A percentile compares a stretch with the other conserved stretches of the same genome.
These are phyloP conservation scores for Phialocephala sp. DNA, from an alignment of 2,329 filamentous ascomycete genomes.

Conservation along the genomic window DNA sequence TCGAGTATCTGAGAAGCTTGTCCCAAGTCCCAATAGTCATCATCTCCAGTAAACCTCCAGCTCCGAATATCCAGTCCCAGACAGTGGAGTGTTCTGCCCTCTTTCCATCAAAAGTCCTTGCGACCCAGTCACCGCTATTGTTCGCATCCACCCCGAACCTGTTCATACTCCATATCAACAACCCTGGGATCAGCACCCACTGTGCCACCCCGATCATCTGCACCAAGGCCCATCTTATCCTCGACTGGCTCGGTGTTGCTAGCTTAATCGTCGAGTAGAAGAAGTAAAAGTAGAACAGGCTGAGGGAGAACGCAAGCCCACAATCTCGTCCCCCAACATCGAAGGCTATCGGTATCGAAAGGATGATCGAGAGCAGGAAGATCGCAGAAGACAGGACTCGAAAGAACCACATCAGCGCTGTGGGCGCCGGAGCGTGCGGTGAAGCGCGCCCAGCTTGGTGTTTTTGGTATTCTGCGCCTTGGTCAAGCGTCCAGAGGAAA, in stretches of 20 bases:
- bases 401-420: constrained; percentile 80
- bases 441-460: constrained; percentile 46
- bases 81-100: constrained; percentile 69
- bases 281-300: constrained; percentile 89
- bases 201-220: constrained; percentile 76
- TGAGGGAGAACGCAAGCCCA: constrained; percentile 90
- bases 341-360: constrained; percentile 96
- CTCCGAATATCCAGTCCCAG: constrained; percentile 87
- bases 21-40: constrained; percentile 88
- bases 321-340: constrained; percentile 96
- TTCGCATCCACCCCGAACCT: constrained; percentile 93
- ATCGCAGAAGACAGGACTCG: constrained; percentile 78
- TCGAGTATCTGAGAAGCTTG: constrained; percentile 85
- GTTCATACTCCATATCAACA: constrained; percentile 94
- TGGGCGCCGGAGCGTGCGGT: constrained; percentile 53
- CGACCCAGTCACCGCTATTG: constrained; percentile 75
- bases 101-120: constrained; percentile 74
- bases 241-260: constrained; percentile 78
- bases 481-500: constrained; percentile 10
- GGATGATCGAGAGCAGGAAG: constrained; percentile 90
- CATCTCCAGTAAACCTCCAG: constrained; percentile 79
- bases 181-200: constrained; percentile 82
- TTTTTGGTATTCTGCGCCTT: constrained; percentile 21
- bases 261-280: constrained; percentile 82
- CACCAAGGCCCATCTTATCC: constrained; percentile 74